Conservation (phyloP, 2,329 filamentous ascomycete genomes). For the Didymella exigua region DNA sequence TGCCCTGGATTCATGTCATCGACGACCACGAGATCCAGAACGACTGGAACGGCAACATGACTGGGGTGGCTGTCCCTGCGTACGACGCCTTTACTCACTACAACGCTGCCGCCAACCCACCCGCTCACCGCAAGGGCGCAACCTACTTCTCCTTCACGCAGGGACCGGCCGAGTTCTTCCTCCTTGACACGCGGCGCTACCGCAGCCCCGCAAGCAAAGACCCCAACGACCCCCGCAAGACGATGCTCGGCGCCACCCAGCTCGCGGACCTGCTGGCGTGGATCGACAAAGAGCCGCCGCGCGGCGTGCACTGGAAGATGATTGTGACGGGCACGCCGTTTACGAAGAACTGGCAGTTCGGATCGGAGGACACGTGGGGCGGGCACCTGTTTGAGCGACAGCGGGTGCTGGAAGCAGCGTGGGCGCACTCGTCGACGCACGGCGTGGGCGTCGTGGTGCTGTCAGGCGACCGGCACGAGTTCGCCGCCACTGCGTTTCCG, state of each 20-base stretch:
- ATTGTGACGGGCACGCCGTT: slow-evolving; percentile 90
- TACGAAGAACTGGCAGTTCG: slow-evolving; percentile 96
- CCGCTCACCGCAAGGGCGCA: slow-evolving; percentile 65
- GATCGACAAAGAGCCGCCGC: slow-evolving; percentile 72
- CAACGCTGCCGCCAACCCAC: slow-evolving; percentile 83
- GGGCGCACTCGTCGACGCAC: slow-evolving; percentile 74
- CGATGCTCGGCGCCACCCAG: slow-evolving; percentile 84
- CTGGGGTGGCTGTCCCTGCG: slow-evolving; percentile 78
- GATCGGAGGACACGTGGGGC: slow-evolving; percentile 89
- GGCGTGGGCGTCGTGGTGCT: slow-evolving; percentile 81
- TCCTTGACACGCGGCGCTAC: slow-evolving; percentile 89
- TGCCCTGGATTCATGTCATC: slow-evolving; percentile 97
- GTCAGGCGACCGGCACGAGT: slow-evolving; percentile 95
- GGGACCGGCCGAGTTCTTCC: slow-evolving; percentile 91
- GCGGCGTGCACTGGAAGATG: slow-evolving; percentile 90
- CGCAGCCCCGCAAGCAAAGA: slow-evolving; percentile 71
- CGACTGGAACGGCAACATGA: slow-evolving; percentile 85
- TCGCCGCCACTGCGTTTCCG: slow-evolving; percentile 81
- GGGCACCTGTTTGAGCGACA: slow-evolving; percentile 84
- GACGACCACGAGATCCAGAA: slow-evolving; percentile 98
- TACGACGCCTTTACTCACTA: slow-evolving; percentile 87
- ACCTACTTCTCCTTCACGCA: slow-evolving; percentile 91
- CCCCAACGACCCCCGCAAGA: slow-evolving; percentile 70
- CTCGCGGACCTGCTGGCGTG: slow-evolving; percentile 79
- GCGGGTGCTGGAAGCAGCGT: slow-evolving; percentile 85